Conservation (phyloP, 2,329 filamentous ascomycete genomes). For the Aspergillus pseudotamarii region DNA sequence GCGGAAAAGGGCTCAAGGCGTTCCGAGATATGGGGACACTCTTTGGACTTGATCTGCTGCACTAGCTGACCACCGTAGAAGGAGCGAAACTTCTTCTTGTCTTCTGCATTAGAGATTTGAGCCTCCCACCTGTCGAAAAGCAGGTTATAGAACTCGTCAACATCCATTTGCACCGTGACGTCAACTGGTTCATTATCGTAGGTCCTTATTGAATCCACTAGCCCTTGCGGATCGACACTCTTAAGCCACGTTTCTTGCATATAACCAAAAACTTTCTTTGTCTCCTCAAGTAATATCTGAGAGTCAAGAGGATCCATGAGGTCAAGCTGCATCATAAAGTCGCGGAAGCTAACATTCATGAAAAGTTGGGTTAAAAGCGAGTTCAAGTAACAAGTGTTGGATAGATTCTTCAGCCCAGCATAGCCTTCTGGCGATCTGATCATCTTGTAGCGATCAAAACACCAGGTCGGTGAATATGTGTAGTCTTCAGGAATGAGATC, state of each 20-base stretch:
- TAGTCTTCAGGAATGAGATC: constrained; percentile 60
- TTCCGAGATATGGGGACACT: constrained; percentile 92
- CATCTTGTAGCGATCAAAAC: constrained; percentile 67
- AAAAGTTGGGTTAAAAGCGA: constrained; percentile 92
- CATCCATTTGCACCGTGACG: constrained; percentile 91
- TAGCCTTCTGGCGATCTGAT: constrained; percentile 80
- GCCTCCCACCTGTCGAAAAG: constrained; percentile 89
- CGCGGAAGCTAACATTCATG: constrained; percentile 88
- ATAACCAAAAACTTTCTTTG: constrained; percentile 77
- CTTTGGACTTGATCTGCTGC: constrained; percentile 92
- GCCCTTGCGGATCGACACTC: constrained; percentile 70
- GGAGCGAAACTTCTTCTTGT: constrained; percentile 72
- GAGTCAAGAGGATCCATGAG: constrained; percentile 58
- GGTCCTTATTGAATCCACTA: constrained; percentile 76
- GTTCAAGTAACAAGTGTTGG: constrained; percentile 97
- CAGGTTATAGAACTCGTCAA: constrained; percentile 95
- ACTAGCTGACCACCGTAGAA: constrained; percentile 93
- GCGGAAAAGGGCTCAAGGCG: constrained; percentile 88
- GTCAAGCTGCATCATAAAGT: constrained; percentile 73
- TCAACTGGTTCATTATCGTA: constrained; percentile 84
- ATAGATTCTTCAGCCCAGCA: constrained; percentile 86
- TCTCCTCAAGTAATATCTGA: constrained; percentile 73
- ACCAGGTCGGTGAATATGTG: constrained; percentile 61
- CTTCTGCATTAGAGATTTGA: constrained; percentile 69
- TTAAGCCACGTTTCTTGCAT: constrained; percentile 83